A percentile compares a stretch with the other conserved stretches of the same genome.
Evolutionary conservation across 352 stramenopile species (phyloP).

Genomic region (Globisporangium carolinianum): DNA sequence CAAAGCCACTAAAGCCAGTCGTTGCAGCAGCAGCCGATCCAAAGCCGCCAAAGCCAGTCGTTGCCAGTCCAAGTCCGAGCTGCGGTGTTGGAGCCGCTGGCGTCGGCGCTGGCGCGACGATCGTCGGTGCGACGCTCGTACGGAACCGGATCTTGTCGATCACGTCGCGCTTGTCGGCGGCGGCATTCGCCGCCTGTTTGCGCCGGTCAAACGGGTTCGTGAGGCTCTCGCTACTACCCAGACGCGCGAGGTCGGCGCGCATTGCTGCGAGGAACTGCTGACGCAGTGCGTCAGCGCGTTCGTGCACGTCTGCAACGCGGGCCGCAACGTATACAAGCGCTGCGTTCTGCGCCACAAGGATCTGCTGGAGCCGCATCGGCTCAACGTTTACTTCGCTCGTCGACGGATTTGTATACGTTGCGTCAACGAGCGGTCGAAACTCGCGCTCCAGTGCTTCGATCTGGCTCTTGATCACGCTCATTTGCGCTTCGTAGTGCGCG

Average conservation of each 20-base stretch:
- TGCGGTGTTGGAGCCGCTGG: constrained; percentile 9
- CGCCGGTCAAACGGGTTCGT: constrained; percentile 76
- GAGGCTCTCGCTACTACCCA: constrained; percentile 55
- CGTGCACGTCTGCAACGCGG: constrained; percentile 68
- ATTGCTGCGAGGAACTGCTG: constrained; percentile 63
- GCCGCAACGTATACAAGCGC: constrained; percentile 71
- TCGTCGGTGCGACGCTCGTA: constrained; percentile 62
- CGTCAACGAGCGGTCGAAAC: constrained; percentile 12
- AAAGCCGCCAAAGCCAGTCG: background rate
- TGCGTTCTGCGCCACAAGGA: constrained; percentile 69
- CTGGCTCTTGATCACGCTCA: constrained; percentile 64
- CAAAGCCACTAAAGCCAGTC: constrained; percentile 4
- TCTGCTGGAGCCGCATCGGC: constrained; percentile 54
- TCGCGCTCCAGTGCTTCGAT: constrained; percentile 69
- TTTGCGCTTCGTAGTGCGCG: constrained; percentile 62
- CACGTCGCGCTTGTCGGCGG: constrained; percentile 41
- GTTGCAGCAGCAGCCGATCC: too few species aligned
- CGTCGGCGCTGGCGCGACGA: constrained; percentile 25
- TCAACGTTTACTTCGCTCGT: constrained; percentile 6
- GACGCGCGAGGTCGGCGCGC: constrained; percentile 46
- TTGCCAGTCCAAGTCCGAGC: background rate
- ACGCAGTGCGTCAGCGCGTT: constrained; percentile 66
- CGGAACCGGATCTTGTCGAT: constrained; percentile 80
- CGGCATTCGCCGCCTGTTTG: constrained; percentile 54
- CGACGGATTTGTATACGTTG: constrained; percentile 37